Percentiles rank a stretch among this genome's conserved stretches.
Evolutionary conservation across 2,329 filamentous ascomycete genomes (phyloP).

Genomic region (Beauveria rudraprayagi): DNA sequence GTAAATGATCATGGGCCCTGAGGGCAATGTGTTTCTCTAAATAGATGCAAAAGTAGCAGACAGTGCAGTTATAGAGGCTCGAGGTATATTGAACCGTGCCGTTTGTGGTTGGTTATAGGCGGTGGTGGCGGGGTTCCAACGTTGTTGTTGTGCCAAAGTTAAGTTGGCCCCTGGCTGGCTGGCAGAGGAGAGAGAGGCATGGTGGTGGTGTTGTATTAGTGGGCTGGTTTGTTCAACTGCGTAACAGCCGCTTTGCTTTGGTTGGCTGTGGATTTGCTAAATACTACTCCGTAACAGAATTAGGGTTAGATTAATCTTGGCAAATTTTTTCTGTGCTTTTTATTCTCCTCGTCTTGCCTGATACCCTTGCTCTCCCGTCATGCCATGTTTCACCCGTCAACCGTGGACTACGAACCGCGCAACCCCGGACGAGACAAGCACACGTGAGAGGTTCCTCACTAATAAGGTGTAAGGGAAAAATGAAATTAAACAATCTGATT

Average conservation of each 20-base stretch:
- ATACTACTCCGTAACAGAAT: background rate
- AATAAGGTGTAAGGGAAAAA: background rate
- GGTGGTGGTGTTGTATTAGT: slow-evolving; percentile 2
- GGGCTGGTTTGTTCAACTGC: background rate
- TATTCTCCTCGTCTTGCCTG: background rate
- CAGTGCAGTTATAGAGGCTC: background rate
- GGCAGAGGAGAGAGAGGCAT: background rate
- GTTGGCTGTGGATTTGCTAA: background rate
- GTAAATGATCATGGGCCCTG: slow-evolving; percentile 1
- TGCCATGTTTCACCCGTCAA: background rate
- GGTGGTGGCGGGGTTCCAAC: slow-evolving; percentile 2
- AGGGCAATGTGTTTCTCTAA: background rate
- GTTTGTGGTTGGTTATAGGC: background rate
- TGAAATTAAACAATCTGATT: background rate
- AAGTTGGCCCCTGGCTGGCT: background rate
- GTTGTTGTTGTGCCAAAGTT: slow-evolving; percentile 11
- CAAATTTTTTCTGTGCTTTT: background rate
- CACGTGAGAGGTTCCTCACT: background rate
- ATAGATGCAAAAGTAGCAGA: background rate
- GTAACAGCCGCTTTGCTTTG: background rate
- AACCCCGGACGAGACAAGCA: background rate
- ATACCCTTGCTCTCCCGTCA: background rate
- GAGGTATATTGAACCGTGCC: background rate
- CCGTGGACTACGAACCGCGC: background rate
- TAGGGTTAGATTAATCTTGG: background rate